Base-by-base conservation (phyloP, 1,139 yeast species). In the Candida glucosophila region DNA sequence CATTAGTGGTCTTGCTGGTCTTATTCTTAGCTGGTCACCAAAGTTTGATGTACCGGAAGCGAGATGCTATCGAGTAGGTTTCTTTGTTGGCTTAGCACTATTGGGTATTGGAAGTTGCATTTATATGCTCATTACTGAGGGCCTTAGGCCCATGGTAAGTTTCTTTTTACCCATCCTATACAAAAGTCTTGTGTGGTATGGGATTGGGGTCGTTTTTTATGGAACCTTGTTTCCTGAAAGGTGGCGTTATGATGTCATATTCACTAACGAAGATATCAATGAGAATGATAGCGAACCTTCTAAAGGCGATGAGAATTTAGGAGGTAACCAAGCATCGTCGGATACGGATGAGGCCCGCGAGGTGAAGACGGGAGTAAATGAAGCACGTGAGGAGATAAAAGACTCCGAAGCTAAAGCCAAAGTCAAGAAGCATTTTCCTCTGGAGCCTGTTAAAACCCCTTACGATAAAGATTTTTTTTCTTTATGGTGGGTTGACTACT, bases 201-300 rank as follows among this genome's bases (percentile, higher is more conserved):
- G 75, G 40, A 43, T 71, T 1, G 98, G 98, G 5, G 95, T 88
- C 9, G 72, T 80, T 1, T 82, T 88, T 43, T 90, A 90, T 49
- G 95, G 94, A 7, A 73, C 85, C 4, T 66, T 86, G 31, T 73
- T 88, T 25, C 98, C 98, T 2, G 98, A 90, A 55, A 70, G 93
- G 38, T 82, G 83, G 68, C 67, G 92, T 58, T 61, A 73, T 20
- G 92, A 80, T 50, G 59, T 67, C 17, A 50, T 72, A 14, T 70
- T 76, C 12, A 55, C 54, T 23, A 67, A 62, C 28, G 64, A 58
- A 24, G 50, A 49, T 11, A 28, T 36, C 16, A 49, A 60, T 28
- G 37, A 35, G 21, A 61, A 54, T 35, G 21, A 19, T 11, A n/a
- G 7, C 12, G 13, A 19, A 11, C 40, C 43, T 19, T 55, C 55